Percentiles rank a stretch among this genome's conserved stretches.
Evolutionary conservation across 2,329 filamentous ascomycete genomes (phyloP).

Genomic region (Rutstroemia sp.): DNA sequence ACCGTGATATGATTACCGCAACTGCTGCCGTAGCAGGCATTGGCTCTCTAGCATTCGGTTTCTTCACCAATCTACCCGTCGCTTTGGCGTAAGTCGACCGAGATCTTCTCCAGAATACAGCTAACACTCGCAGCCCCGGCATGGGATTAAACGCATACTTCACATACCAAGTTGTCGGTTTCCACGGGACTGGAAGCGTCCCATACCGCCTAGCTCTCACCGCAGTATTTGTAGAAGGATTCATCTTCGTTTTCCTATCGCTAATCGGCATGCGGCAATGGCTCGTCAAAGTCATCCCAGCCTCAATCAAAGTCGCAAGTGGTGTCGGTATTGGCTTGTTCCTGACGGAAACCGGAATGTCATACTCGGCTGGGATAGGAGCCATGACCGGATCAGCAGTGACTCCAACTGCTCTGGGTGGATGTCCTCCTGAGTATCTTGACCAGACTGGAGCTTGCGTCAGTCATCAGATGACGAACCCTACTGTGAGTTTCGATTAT

Average conservation of each 20-base stretch:
- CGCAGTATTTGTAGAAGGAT: conserved; percentile 57
- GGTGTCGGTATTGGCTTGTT: conserved; percentile 60
- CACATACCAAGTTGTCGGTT: conserved; percentile 58
- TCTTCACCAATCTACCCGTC: conserved; percentile 75
- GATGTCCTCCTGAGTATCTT: conserved; percentile 55
- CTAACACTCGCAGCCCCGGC: conserved; percentile 42
- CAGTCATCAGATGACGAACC: conserved; percentile 65
- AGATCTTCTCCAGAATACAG: neutral
- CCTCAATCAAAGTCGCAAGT: conserved; percentile 57
- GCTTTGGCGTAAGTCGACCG: conserved; percentile 57
- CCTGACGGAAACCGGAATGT: conserved; percentile 57
- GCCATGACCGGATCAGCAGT: conserved; percentile 62
- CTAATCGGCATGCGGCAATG: conserved; percentile 66
- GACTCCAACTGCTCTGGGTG: conserved; percentile 70
- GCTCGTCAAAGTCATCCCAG: conserved; percentile 59
- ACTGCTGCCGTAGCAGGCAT: conserved; percentile 75
- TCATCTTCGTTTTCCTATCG: conserved; percentile 57
- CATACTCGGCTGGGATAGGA: conserved; percentile 71
- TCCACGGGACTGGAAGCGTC: conserved; percentile 48
- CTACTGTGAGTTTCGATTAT: conserved; percentile 43
- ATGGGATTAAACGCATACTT: conserved; percentile 65
- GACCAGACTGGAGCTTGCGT: conserved; percentile 44
- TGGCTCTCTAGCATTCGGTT: conserved; percentile 68
- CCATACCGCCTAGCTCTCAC: conserved; percentile 55
- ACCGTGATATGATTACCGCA: conserved; percentile 65